Base-by-base conservation (phyloP, 495 filamentous ascomycete species). In the Penicillium longicatenatum region DNA sequence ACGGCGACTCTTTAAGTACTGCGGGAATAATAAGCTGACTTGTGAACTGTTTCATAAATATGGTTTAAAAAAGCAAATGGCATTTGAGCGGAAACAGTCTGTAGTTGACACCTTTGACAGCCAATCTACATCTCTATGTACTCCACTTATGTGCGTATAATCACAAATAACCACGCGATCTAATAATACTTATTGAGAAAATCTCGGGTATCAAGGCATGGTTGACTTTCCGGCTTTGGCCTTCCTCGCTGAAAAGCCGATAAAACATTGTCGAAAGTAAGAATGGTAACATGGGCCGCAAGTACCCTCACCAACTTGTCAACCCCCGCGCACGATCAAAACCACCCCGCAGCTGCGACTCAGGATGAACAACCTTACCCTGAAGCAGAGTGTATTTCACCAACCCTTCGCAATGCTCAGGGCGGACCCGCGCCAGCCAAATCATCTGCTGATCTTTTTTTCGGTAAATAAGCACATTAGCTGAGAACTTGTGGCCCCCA, bases 361-460 rank as follows among this genome's bases (percentile, higher is more conserved):
- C 87, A 1, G 91, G 89, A 77, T 97, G 91, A 35, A 97, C 86
- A 19, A 98, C 88, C 76, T 96, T 97, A 2, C 94, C 94, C 75
- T 97, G 85, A 60, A 97, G 63, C 0, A 98, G 79, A 0, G 94
- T 97, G 64, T 88, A 94, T 65, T 87, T 86, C 17, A 98, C 87
- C 58, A 98, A 84, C 11, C 91, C 92, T 78, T 97, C 93, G 51
- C 94, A 96, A 70, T 98, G 90, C 77, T 94, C 91, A 3, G 94
- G 93, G 60, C 80, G 71, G 0, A 98, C 85, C 26, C 93, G 80
- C 17, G 92, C 94, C 16, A 98, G 76, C 94, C 94, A 98, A 50
- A 98, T 93, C 71, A 92, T 93, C 77, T 97, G 92, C 71, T 63
- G 71, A 57, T 86, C 80, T 19, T 78, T 79, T 49, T 86, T 81